These are phyloP conservation scores for Sporothrix luriei DNA, from an alignment of 2,329 filamentous ascomycete species.

Conservation along the genomic window DNA sequence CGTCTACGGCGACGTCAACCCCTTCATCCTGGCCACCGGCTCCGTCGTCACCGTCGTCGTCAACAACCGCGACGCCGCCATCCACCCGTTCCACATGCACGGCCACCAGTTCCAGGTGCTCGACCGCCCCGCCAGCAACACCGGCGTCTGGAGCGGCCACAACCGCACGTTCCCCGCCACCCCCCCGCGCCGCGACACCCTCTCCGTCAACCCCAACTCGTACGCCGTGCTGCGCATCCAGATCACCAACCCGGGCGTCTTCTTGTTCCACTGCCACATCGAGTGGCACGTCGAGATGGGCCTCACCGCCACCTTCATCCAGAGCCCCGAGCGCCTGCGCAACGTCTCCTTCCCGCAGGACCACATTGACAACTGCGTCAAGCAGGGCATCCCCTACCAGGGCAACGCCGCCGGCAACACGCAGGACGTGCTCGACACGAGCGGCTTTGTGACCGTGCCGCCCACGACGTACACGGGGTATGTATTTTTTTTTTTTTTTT, in stretches of 20 bases:
- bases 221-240: slow-evolving; percentile 56
- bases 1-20: slow-evolving; percentile 50
- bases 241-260: slow-evolving; percentile 57
- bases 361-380: slow-evolving; percentile 55
- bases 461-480: slow-evolving; percentile 55
- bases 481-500: slow-evolving; percentile 34
- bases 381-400: slow-evolving; percentile 50
- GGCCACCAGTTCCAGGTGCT: slow-evolving; percentile 60
- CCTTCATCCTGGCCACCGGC: slow-evolving; percentile 46
- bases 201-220: slow-evolving; percentile 47
- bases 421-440: slow-evolving; percentile 55
- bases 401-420: slow-evolving; percentile 73
- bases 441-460: slow-evolving; percentile 53
- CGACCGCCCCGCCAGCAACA: slow-evolving; percentile 44
- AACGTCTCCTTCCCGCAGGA: slow-evolving; percentile 59
- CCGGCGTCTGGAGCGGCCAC: slow-evolving; percentile 45
- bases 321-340: slow-evolving; percentile 60
- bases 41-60: slow-evolving; percentile 53
- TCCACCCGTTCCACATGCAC: slow-evolving; percentile 58
- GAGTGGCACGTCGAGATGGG: slow-evolving; percentile 65
- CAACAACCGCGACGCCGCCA: slow-evolving; percentile 53
- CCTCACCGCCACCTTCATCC: slow-evolving; percentile 58
- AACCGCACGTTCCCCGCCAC: slow-evolving; percentile 39
- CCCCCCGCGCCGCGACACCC: slow-evolving; percentile 46
- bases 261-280: slow-evolving; percentile 62